Conservation (phyloP, 352 stramenopile species). For the Globisporangium irregulare region DNA sequence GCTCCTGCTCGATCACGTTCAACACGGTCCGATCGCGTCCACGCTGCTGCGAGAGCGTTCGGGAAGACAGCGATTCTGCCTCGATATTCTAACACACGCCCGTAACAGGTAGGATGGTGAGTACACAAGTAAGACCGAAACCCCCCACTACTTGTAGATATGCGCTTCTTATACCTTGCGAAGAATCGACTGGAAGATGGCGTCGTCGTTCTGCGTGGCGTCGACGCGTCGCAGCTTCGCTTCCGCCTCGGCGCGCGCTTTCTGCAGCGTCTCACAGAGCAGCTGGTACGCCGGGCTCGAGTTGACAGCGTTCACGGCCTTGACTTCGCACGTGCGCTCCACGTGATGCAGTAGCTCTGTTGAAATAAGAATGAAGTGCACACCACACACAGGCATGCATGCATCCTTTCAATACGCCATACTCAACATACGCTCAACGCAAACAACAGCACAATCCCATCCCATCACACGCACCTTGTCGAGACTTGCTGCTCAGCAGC, state of each 20-base stretch:
- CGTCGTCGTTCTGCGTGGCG: conserved; percentile 14
- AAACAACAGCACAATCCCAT: neutral
- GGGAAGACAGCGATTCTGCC: conserved; percentile 30
- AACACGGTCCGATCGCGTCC: conserved; percentile 37
- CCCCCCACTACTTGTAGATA: neutral
- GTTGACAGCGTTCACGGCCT: conserved; percentile 49
- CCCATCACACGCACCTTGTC: conserved; percentile 28
- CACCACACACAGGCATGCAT: neutral
- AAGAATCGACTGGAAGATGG: conserved; percentile 24
- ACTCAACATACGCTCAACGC: neutral
- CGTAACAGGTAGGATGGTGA: neutral
- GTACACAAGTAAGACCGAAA: neutral
- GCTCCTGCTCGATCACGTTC: conserved; percentile 42
- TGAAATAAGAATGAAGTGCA: neutral
- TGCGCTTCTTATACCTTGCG: conserved; percentile 18
- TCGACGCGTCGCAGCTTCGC: conserved; percentile 33
- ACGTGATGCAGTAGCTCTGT: conserved; percentile 61
- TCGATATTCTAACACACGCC: conserved; percentile 16
- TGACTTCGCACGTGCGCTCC: conserved; percentile 59
- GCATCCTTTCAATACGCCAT: neutral
- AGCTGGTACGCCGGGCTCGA: conserved; percentile 53
- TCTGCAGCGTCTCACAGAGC: conserved; percentile 60
- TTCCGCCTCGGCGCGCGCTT: conserved; percentile 49
- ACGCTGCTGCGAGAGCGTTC: conserved; percentile 41
- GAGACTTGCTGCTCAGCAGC: conserved; percentile 14